Conservation (phyloP, 768 basidiomycete genomes). For the Holtermannia corniformis region DNA sequence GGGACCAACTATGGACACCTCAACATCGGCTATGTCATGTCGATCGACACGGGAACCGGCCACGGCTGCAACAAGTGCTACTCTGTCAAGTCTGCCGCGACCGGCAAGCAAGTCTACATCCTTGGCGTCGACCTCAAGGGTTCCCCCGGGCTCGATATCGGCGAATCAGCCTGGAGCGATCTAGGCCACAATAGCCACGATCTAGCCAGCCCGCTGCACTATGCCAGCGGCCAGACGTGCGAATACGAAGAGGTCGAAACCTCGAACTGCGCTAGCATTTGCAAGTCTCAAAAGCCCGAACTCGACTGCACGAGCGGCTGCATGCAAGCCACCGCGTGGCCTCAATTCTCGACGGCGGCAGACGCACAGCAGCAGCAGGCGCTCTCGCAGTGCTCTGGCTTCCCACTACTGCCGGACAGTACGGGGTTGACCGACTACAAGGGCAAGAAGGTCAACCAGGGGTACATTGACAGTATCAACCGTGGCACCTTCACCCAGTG, state of each 20-base stretch:
- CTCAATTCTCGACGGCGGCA: neutral
- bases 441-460: neutral
- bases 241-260: neutral
- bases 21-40: neutral
- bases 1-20: neutral
- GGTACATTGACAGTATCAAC: neutral
- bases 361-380: neutral
- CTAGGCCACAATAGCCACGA: neutral
- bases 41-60: neutral
- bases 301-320: neutral
- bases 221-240: neutral
- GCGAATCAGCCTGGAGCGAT: neutral
- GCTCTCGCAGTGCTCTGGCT: neutral
- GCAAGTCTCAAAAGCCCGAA: neutral
- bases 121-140: neutral
- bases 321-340: neutral
- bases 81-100: neutral
- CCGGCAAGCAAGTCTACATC: neutral
- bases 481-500: neutral
- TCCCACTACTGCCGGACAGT: neutral
- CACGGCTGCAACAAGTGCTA: neutral
- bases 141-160: neutral
- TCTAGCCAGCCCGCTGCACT: neutral
- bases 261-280: neutral
- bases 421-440: neutral